Conservation (phyloP, 1,284 basidiomycete genomes). For the Ganoderma lingzhi region DNA sequence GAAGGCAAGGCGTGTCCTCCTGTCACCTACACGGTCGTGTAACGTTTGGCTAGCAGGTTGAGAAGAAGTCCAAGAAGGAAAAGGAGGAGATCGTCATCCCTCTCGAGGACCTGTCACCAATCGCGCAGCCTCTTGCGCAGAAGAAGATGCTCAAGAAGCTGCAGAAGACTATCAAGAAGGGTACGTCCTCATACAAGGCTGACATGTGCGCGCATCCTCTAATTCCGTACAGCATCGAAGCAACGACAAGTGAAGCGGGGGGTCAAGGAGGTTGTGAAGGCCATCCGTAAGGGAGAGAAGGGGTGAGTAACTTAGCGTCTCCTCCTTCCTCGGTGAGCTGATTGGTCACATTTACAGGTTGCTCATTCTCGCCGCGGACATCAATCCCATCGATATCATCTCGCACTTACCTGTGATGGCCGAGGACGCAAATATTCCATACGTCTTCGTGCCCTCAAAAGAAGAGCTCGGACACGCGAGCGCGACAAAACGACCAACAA, state of each 20-base stretch:
- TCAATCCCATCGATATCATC: slow-evolving; percentile 98
- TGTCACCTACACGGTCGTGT: background rate
- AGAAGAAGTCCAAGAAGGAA: slow-evolving; percentile 62
- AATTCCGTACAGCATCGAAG: slow-evolving; percentile 76
- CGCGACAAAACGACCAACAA: slow-evolving; percentile 97
- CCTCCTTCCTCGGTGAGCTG: slow-evolving; percentile 12
- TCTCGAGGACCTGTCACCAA: slow-evolving; percentile 85
- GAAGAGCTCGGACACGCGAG: slow-evolving; percentile 96
- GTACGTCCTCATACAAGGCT: slow-evolving; percentile 49
- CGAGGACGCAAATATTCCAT: slow-evolving; percentile 95
- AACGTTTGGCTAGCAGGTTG: slow-evolving; percentile 45
- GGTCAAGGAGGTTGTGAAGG: slow-evolving; percentile 97
- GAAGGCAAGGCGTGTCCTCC: slow-evolving; percentile 45
- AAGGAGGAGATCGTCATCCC: slow-evolving; percentile 74
- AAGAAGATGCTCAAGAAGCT: slow-evolving; percentile 94
- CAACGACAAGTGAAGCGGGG: slow-evolving; percentile 92
- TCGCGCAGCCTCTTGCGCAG: slow-evolving; percentile 90
- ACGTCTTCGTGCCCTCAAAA: slow-evolving; percentile 88
- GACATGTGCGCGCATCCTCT: background rate
- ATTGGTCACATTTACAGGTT: slow-evolving; percentile 58
- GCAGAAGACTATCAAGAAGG: slow-evolving; percentile 93
- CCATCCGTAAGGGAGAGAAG: slow-evolving; percentile 94
- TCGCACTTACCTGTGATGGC: slow-evolving; percentile 95
- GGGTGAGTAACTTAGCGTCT: slow-evolving; percentile 63
- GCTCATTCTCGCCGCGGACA: slow-evolving; percentile 95